phyloP scores from a whole-genome alignment of 176 grass and related monocot genomes.

The Tillandsia fasciculata region DNA sequence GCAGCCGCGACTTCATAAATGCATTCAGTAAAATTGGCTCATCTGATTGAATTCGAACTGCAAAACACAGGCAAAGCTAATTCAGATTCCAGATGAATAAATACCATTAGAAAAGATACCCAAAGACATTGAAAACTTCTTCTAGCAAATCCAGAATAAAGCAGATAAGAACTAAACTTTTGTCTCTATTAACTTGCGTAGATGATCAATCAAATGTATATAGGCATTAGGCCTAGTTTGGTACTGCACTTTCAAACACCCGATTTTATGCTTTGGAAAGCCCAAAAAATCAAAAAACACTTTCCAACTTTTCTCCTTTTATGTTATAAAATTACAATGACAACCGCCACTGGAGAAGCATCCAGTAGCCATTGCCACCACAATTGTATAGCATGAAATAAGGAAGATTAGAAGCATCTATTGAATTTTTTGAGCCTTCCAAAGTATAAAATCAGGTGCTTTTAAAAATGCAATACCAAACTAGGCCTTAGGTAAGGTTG shows the following conservation, averaged over 20 bases:
- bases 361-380: too few relatives aligned
- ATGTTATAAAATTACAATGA: background rate
- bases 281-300: too few relatives aligned
- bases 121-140: background rate
- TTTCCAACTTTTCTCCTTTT: too few relatives aligned
- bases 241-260: too few relatives aligned
- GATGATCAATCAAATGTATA: too few relatives aligned
- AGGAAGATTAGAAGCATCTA: too few relatives aligned
- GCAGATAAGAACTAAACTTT: background rate
- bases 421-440: too few relatives aligned
- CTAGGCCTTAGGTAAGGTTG: background rate
- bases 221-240: too few relatives aligned
- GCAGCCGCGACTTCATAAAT: background rate
- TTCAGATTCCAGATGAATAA: constrained; percentile 10
- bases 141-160: constrained; percentile 7
- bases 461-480: too few relatives aligned
- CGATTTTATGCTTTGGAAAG: background rate
- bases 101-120: background rate
- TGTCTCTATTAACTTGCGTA: background rate
- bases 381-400: too few relatives aligned
- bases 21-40: constrained; percentile 9
- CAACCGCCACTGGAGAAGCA: background rate
- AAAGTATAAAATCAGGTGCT: too few relatives aligned
- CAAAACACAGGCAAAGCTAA: constrained; percentile 13
- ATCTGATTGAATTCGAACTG: constrained; percentile 56